These are phyloP conservation scores for Rubus idaeus DNA, from an alignment of 306 rosid genomes.

Conservation along the genomic window DNA sequence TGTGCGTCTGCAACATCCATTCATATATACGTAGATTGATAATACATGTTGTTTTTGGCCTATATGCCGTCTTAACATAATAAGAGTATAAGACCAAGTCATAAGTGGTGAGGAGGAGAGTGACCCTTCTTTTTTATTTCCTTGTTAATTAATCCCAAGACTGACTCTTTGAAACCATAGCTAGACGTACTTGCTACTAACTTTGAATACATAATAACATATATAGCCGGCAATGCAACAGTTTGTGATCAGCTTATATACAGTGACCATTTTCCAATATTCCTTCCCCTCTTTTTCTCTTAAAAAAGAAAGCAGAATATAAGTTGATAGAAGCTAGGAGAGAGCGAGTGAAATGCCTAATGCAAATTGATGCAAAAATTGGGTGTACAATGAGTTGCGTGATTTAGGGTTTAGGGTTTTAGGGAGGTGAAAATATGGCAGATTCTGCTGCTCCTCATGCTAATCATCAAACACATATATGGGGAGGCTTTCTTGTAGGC, in stretches of 20 bases:
- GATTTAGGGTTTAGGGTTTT: background rate
- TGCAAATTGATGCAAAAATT: background rate
- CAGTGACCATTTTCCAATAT: background rate
- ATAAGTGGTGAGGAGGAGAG: background rate
- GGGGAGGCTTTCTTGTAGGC: conserved; percentile 40
- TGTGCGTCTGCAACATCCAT: background rate
- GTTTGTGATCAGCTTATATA: conserved; percentile 10
- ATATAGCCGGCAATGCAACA: conserved; percentile 21
- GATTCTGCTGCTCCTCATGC: background rate
- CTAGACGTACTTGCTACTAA: background rate
- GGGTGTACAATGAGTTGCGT: background rate
- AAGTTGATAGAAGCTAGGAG: background rate
- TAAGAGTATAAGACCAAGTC: conserved; percentile 33
- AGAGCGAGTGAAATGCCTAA: background rate
- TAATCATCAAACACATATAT: conserved; percentile 1
- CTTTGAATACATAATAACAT: background rate
- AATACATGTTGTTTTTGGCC: conserved; percentile 7
- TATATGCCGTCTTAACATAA: conserved; percentile 28
- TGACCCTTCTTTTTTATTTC: background rate
- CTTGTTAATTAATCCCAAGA: background rate
- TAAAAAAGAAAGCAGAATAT: background rate
- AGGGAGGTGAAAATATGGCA: background rate
- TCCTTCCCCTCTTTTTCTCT: conserved; percentile 1
- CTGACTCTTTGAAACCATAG: background rate
- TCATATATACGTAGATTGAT: background rate